Evolutionary conservation across 768 basidiomycete species (phyloP), one percentile per base, ranked within the genome.

Genomic region (Antrodiella citrinella): DNA sequence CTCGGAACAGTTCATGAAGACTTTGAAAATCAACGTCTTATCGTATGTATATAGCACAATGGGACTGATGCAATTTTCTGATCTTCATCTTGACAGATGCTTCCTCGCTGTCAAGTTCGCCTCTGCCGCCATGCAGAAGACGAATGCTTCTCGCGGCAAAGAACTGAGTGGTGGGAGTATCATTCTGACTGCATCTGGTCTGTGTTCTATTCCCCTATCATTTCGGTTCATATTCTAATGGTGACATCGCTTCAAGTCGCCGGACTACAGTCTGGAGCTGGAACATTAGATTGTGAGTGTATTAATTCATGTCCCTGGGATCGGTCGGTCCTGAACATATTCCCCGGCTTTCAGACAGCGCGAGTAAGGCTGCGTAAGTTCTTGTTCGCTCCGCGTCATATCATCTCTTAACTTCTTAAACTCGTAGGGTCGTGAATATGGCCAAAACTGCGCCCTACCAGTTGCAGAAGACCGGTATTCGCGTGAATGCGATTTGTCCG

Each of bases 41-140:
- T 78, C 80, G 82, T 81, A 59, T 44, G 64, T 60, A 7, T 9
- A 24, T n/a, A n/a, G n/a, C n/a, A n/a, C n/a, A n/a, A n/a, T n/a
- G n/a, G n/a, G n/a, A n/a, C n/a, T 19, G 22, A 20, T 18, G 24
- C 20, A 13, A 38, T 24, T 3, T 23, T 2, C 2, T n/a, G 22
- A n/a, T n/a, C n/a, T 26, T 52, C 9, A 35, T 26, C 4, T 15
- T 40, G 19, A 11, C 49, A 95, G 93, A 9, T 88, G 86, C 58
- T 96, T 94, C 71, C 71, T 96, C 13, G 94, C 91, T 5, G 72
- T 94, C 52, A 95, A 95, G 60, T 69, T 92, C 63, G 94, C 78
- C 3, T 90, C 91, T 1, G 72, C 71, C 21, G 91, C 89, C 4
- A 94, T 97, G 91, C 66, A 73, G 57, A 73, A 78, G 60, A 65